Base-by-base conservation (phyloP, 2,329 filamentous ascomycete species). In the Alternaria sp. region DNA sequence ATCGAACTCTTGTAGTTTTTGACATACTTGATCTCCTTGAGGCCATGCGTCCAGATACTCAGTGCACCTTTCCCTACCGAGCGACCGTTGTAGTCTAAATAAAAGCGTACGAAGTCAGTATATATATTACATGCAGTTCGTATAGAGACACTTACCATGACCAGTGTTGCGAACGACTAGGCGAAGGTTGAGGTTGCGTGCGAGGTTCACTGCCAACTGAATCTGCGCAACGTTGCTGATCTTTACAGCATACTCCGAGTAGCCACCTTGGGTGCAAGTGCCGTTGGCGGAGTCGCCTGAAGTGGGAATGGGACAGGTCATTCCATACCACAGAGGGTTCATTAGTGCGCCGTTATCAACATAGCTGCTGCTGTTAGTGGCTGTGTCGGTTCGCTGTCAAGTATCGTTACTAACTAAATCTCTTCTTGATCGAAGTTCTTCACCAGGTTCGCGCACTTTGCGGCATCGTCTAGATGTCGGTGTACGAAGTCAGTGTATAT, bases 131-230 rank as follows among this genome's bases (percentile, higher is more conserved):
- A 26, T 26, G 24, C 24, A 26, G 24, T 26, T 26, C 24, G 24
- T 26, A 26, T 7, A 26, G 24, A 7, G 24, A 26, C 24, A 7
- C 24, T 26, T 26, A 26, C 24, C 71, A 24, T 77, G 75, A 0
- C 75, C 73, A 4, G 74, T 77, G 52, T 74, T 77, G 12, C 68
- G 66, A 8, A 77, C 65, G 5, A 74, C 70, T 5, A 78, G 51
- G 14, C 75, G 74, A 22, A 78, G 68, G 52, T 77, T 75, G 7
- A 69, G 57, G 1, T 64, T 65, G 2, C 70, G 69, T 4, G 74
- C 76, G 16, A 78, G 67, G 43, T 77, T 77, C 12, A 77, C 67
- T 4, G 73, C 70, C 9, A 76, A 57, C 24, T 77, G 75, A 7
- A 77, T 71, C 22, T 77, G 74, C 1, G 73, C 71, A 16, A 76